phyloP scores from a whole-genome alignment of 257 asterid genomes.

The Nemophila menziesii region DNA sequence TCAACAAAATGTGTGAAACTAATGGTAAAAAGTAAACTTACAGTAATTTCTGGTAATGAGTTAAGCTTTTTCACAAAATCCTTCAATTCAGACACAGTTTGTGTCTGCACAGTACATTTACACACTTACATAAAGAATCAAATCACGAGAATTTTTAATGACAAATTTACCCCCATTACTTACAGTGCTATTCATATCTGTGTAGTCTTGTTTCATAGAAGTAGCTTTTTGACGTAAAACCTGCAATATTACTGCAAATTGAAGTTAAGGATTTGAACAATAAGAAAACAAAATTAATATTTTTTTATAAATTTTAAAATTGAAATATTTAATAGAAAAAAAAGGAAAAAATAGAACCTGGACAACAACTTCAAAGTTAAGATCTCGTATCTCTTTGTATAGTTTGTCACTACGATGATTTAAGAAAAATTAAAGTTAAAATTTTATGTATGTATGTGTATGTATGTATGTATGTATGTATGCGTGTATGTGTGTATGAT shows the following conservation, averaged over 20 bases:
- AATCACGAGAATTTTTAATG: background rate
- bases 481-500: too few species aligned
- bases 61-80: conserved; percentile 97
- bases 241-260: conserved; percentile 51
- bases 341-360: conserved; percentile 51
- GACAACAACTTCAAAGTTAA: conserved; percentile 92
- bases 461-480: background rate
- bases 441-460: conserved; percentile 1
- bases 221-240: conserved; percentile 97
- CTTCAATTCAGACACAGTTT: conserved; percentile 87
- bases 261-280: conserved; percentile 28
- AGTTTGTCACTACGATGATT: conserved; percentile 69
- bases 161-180: too few species aligned
- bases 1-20: background rate
- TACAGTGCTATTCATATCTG: conserved; percentile 79
- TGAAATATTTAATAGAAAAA: too few species aligned
- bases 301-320: too few species aligned
- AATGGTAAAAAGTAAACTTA: conserved; percentile 27
- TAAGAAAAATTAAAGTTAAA: conserved; percentile 11
- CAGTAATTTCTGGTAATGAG: conserved; percentile 97
- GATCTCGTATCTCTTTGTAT: conserved; percentile 91
- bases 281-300: conserved; percentile 4
- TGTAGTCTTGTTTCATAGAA: conserved; percentile 94
- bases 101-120: conserved; percentile 41
- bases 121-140: conserved; percentile 5